Percentiles rank a stretch among this genome's conserved stretches.
These are phyloP conservation scores for Candida buenavistaensis DNA, from an alignment of 1,139 yeast genomes.

Conservation along the genomic window DNA sequence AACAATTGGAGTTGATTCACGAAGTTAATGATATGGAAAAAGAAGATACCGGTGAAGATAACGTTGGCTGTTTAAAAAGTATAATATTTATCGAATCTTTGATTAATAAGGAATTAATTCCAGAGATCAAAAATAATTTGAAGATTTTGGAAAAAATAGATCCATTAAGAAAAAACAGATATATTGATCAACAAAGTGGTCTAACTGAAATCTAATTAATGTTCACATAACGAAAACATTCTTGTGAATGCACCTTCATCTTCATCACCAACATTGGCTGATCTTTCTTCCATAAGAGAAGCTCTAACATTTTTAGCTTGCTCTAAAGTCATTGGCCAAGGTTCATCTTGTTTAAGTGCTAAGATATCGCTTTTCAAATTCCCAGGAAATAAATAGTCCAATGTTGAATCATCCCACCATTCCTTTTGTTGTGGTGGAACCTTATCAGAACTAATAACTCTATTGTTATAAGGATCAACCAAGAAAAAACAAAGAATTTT, in stretches of 20 bases:
- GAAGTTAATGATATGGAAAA: conserved; percentile 63
- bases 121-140: conserved; percentile 29
- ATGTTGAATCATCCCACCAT: conserved; percentile 33
- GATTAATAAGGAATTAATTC: conserved; percentile 16
- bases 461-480: conserved; percentile 36
- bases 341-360: conserved; percentile 9
- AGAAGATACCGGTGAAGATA: conserved; percentile 56
- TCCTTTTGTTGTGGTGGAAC: conserved; percentile 44
- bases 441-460: conserved; percentile 27
- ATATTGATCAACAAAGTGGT: conserved; percentile 39
- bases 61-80: conserved; percentile 69
- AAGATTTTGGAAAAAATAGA: conserved; percentile 55
- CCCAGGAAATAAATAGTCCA: conserved; percentile 15
- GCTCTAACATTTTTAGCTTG: conserved; percentile 28
- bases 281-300: conserved; percentile 36
- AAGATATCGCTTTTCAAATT: conserved; percentile 12
- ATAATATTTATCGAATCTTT: conserved; percentile 45
- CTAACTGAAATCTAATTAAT: conserved; percentile 17
- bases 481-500: conserved; percentile 43
- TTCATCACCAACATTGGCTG: conserved; percentile 13
- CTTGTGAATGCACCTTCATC: conserved; percentile 18
- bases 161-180: conserved; percentile 68
- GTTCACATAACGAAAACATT: conserved; percentile 32
- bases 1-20: conserved; percentile 39
- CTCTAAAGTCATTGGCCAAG: conserved; percentile 23